phyloP scores from a whole-genome alignment of 176 grass and related monocot species.

The Thalia dealbata region DNA sequence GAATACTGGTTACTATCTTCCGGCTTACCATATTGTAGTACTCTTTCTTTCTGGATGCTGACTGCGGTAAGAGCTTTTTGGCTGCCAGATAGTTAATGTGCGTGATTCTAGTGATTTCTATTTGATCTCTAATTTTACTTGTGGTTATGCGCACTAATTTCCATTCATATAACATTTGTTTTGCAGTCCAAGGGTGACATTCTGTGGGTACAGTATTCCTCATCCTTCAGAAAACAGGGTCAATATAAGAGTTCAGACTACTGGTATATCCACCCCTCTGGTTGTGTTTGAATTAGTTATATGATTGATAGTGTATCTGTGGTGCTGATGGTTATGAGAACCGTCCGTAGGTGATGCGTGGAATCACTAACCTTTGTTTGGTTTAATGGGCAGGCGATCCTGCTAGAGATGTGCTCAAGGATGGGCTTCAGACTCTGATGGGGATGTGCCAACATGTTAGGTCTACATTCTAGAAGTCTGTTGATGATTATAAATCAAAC shows the following conservation, averaged over 20 bases:
- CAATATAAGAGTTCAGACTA: conserved; percentile 79
- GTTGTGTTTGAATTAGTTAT: neutral
- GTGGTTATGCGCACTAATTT: neutral
- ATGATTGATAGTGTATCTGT: too few relatives aligned
- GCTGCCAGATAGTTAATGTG: neutral
- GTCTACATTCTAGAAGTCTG: conserved; percentile 39
- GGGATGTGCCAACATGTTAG: conserved; percentile 49
- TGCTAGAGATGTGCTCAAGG: conserved; percentile 63
- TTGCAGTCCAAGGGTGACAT: conserved; percentile 71
- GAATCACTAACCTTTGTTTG: neutral
- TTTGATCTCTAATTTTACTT: neutral
- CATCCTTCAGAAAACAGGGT: conserved; percentile 82
- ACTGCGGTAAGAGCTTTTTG: neutral
- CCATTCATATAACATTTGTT: conserved; percentile 4
- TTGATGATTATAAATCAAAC: conserved; percentile 33
- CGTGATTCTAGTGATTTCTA: neutral
- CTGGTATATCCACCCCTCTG: conserved; percentile 30
- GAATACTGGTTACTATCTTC: too few relatives aligned
- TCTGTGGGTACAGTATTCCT: conserved; percentile 82
- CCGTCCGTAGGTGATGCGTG: neutral
- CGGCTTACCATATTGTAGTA: too few relatives aligned
- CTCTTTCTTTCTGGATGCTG: neutral
- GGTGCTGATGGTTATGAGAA: neutral
- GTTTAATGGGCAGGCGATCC: conserved; percentile 38
- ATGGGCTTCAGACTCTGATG: conserved; percentile 50